Percentiles rank a stretch among this genome's conserved stretches.
Conservation (phyloP, 2,329 filamentous ascomycete genomes). For the Allantophomopsis lycopodina region DNA sequence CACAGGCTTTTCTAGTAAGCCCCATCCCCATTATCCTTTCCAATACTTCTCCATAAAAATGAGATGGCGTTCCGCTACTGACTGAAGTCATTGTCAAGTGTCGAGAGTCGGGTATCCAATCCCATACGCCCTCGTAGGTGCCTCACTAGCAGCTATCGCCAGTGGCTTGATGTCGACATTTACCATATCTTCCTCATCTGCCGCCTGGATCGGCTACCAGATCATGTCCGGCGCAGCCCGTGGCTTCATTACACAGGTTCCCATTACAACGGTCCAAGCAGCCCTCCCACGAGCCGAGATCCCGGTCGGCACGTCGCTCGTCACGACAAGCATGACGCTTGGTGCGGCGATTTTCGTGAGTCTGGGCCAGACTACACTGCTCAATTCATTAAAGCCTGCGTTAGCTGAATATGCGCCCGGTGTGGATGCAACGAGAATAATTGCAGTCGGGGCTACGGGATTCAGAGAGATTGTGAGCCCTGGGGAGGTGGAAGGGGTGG, state of each 20-base stretch:
- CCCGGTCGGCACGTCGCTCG: constrained; percentile 16
- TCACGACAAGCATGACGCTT: constrained; percentile 20
- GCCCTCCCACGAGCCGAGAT: constrained; percentile 13
- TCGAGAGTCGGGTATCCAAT: constrained; percentile 19
- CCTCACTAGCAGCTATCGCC: constrained; percentile 14
- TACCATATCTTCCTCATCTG: constrained; percentile 5
- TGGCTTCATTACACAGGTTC: constrained; percentile 11
- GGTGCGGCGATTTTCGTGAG: constrained; percentile 17
- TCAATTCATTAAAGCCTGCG: constrained; percentile 17
- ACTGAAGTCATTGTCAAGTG: constrained; percentile 4
- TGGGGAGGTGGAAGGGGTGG: constrained; percentile 18
- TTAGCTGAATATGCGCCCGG: constrained; percentile 18
- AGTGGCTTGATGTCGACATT: constrained; percentile 20
- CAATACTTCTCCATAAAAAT: neutral
- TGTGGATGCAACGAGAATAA: constrained; percentile 18
- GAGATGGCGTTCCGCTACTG: neutral
- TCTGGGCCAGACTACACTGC: constrained; percentile 16
- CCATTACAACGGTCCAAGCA: constrained; percentile 19
- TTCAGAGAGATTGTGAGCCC: constrained; percentile 19
- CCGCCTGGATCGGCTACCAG: constrained; percentile 13
- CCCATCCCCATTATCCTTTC: no score
- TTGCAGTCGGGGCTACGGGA: constrained; percentile 24
- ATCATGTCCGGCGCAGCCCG: constrained; percentile 12
- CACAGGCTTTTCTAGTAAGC: constrained; percentile 5
- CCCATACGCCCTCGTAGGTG: constrained; percentile 17